Percentiles rank a stretch among this genome's conserved stretches.
These are phyloP conservation scores for Coemansia javaensis DNA, from an alignment of 192 early-diverging fungal genomes.

Conservation along the genomic window DNA sequence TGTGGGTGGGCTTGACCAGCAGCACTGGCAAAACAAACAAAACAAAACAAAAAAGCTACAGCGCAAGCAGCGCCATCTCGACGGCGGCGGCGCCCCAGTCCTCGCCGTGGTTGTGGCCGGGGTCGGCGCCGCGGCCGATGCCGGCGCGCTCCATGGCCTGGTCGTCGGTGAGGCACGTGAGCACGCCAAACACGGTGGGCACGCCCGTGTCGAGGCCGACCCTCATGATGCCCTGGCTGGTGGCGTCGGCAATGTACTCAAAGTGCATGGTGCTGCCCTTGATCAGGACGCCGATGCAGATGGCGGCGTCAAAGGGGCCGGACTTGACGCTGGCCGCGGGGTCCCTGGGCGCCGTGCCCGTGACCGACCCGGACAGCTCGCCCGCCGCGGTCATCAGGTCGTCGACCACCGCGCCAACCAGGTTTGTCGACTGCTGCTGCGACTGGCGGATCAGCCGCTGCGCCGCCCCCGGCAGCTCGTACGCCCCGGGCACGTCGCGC, in stretches of 20 bases:
- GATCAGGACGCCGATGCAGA: slow-evolving; percentile 96
- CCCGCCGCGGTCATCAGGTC: slow-evolving; percentile 42
- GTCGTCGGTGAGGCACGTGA: slow-evolving; percentile 91
- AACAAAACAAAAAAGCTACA: slow-evolving; percentile 33
- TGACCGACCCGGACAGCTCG: not conserved
- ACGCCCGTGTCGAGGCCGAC: slow-evolving; percentile 83
- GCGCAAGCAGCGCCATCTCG: slow-evolving; percentile 82
- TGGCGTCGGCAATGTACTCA: slow-evolving; percentile 98
- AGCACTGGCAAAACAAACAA: too few species aligned
- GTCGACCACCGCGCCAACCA: slow-evolving; percentile 53
- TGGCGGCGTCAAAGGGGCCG: slow-evolving; percentile 79
- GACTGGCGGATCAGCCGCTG: slow-evolving; percentile 68
- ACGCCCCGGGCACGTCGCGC: slow-evolving; percentile 83
- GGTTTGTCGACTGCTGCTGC: slow-evolving; percentile 54
- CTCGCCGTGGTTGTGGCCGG: slow-evolving; percentile 90
- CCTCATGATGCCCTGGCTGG: slow-evolving; percentile 90
- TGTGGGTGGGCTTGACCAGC: too few species aligned
- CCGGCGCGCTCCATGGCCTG: slow-evolving; percentile 88
- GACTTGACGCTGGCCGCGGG: slow-evolving; percentile 8
- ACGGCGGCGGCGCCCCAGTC: slow-evolving; percentile 96
- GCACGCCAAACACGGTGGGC: slow-evolving; percentile 93
- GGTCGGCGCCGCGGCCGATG: slow-evolving; percentile 47
- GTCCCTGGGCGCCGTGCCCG: not conserved
- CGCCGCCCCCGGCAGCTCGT: slow-evolving; percentile 90
- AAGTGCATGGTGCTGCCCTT: slow-evolving; percentile 99